Evolutionary conservation across 306 rosid genomes (phyloP).

Genomic region (Fagus sylvatica): DNA sequence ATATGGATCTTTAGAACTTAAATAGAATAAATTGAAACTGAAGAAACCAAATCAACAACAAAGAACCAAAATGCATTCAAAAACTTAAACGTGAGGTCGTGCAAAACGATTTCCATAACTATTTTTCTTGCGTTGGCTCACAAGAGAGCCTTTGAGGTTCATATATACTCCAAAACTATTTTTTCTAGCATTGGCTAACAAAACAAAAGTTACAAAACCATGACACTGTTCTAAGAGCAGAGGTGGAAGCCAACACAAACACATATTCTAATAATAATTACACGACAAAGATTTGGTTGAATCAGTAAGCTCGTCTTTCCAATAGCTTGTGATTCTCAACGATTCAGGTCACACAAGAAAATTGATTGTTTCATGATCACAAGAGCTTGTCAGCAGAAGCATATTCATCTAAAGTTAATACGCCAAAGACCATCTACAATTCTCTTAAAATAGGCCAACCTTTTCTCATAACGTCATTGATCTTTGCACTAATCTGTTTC

Average conservation of each 20-base stretch:
- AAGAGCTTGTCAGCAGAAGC: neutral
- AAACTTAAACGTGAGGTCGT: too few relatives aligned
- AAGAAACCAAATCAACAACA: too few relatives aligned
- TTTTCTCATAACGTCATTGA: constrained; percentile 67
- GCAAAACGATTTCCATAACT: too few relatives aligned
- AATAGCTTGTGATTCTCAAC: neutral
- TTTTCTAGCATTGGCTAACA: too few relatives aligned
- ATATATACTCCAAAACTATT: too few relatives aligned
- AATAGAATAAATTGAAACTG: too few relatives aligned
- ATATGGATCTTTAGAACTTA: too few relatives aligned
- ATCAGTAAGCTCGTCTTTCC: constrained; percentile 12
- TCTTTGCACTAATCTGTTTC: constrained; percentile 71
- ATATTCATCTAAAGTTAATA: constrained; percentile 1
- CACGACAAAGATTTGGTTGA: neutral
- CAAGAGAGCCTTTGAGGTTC: too few relatives aligned
- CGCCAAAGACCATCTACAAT: constrained; percentile 13
- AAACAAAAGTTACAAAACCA: too few relatives aligned
- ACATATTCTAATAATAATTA: neutral
- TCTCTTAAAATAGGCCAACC: constrained; percentile 97
- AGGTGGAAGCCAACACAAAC: neutral
- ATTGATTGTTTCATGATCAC: constrained; percentile 4
- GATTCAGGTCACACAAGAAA: neutral
- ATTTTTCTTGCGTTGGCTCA: too few relatives aligned
- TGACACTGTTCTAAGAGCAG: too few relatives aligned
- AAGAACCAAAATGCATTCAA: too few relatives aligned